Base-by-base conservation (phyloP, 805 yeast species). In the Pichia gijzeniarum region DNA sequence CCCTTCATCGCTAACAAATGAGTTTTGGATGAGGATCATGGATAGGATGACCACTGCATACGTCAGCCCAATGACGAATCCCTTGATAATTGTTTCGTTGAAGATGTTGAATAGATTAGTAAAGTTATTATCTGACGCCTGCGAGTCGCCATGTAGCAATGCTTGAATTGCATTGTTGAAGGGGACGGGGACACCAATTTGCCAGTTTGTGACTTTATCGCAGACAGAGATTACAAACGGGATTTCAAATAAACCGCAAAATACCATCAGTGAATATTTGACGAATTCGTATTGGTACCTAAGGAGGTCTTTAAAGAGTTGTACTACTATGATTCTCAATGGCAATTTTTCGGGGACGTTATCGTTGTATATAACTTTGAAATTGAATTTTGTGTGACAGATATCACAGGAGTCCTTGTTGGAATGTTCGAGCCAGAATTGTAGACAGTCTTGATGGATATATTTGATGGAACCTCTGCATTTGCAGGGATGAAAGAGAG, bases 401-500 rank as follows among this genome's bases (percentile, higher is more conserved):
- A 93, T 85, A 61, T 91, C 98, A 72, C 98, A 93, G 33, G 76
- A 71, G 30, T 73, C 73, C 48, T 80, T 78, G 42, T 75, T 70
- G 17, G 85, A 71, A 59, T 79, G 89, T 41, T 73, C 71, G 35
- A 93, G 74, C 99, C 99, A 91, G 57, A 87, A 93, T 56, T 80
- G 68, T 38, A 91, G 65, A 63, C 99, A 93, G 45, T 84, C 95
- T 62, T 91, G 95, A 62, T 93, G 99, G 44, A 93, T 86, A 57
- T 81, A 90, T 60, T 83, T 84, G 61, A 93, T 95, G 13, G 95
- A 84, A 1, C 99, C 99, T 43, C 88, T 73, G 65, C 99, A 93
- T 57, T 78, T 82, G 65, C 99, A 93, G 3, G 99, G 99, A 62
- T 85, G 90, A 52, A 76, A 82, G 38, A 93, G 69, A 3, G 96